These are phyloP conservation scores for Saccharomyces jurei DNA, from an alignment of 805 yeast species.

Conservation along the genomic window DNA sequence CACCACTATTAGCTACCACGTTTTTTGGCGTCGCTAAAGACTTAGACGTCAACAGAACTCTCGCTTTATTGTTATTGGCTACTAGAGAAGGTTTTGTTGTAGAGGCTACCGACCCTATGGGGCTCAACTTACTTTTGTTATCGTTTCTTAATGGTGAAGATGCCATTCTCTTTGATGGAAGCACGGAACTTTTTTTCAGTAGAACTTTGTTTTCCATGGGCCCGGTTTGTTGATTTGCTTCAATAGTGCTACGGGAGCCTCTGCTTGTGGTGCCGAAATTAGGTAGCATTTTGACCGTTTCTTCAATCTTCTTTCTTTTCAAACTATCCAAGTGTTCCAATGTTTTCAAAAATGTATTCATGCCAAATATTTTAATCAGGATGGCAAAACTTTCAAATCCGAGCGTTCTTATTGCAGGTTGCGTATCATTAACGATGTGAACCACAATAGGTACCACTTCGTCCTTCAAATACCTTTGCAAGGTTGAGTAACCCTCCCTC, in stretches of 20 bases:
- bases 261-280: neutral
- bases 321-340: conserved; percentile 70
- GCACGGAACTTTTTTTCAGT: conserved; percentile 21
- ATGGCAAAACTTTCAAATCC: conserved; percentile 76
- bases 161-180: conserved; percentile 65
- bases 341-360: conserved; percentile 39
- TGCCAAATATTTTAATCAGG: conserved; percentile 75
- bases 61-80: conserved; percentile 3
- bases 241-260: conserved; percentile 9
- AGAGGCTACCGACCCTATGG: conserved; percentile 1
- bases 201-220: conserved; percentile 2
- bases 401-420: conserved; percentile 72
- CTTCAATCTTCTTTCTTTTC: conserved; percentile 60
- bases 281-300: conserved; percentile 37
- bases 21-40: conserved; percentile 22
- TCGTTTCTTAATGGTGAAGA: conserved; percentile 56
- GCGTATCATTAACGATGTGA: conserved; percentile 71
- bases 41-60: conserved; percentile 20
- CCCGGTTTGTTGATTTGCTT: conserved; percentile 5
- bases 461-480: conserved; percentile 7
- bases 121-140: neutral
- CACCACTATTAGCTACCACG: conserved; percentile 7
- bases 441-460: conserved; percentile 32
- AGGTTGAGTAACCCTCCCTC: conserved; percentile 12
- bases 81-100: conserved; percentile 3